Evolutionary conservation across 1,284 basidiomycete genomes (phyloP).

Genomic region (Mycocalia duriaeana): DNA sequence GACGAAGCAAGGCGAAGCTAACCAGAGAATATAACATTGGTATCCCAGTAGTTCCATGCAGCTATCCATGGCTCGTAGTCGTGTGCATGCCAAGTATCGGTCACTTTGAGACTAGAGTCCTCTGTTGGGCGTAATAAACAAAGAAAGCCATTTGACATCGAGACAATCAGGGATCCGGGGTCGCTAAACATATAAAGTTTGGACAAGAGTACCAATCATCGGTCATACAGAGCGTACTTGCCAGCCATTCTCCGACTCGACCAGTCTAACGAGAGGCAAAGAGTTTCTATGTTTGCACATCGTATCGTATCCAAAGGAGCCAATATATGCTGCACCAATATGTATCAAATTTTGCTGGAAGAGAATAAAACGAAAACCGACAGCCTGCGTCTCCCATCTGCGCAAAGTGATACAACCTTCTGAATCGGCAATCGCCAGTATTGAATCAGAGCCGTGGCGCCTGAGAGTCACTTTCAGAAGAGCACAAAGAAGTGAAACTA

Average conservation of each 20-base stretch:
- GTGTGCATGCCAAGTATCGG: slow-evolving; percentile 79
- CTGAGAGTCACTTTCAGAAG: slow-evolving; percentile 28
- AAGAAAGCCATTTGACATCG: slow-evolving; percentile 75
- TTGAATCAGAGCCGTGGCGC: slow-evolving; percentile 48
- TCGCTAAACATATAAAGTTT: too few relatives aligned
- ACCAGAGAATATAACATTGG: slow-evolving; percentile 83
- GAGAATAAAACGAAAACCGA: too few relatives aligned
- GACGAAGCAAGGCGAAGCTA: slow-evolving; percentile 8
- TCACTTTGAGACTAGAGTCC: slow-evolving; percentile 39
- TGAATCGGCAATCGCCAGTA: slow-evolving; percentile 76
- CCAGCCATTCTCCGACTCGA: slow-evolving; percentile 50
- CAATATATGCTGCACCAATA: slow-evolving; percentile 43
- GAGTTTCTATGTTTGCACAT: slow-evolving; percentile 51
- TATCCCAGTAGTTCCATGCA: slow-evolving; percentile 84
- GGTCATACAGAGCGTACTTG: slow-evolving; percentile 19
- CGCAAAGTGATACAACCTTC: slow-evolving; percentile 73
- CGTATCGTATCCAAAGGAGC: slow-evolving; percentile 42
- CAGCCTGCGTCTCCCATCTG: slow-evolving; percentile 37
- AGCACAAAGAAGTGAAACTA: too few relatives aligned
- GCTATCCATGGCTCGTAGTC: slow-evolving; percentile 94
- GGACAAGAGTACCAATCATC: too few relatives aligned
- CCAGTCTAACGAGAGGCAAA: slow-evolving; percentile 90
- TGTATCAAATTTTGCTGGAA: too few relatives aligned
- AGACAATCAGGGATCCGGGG: slow-evolving; percentile 63
- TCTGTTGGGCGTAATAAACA: slow-evolving; percentile 49